Percentiles rank a stretch among this genome's conserved stretches.
phyloP scores from a whole-genome alignment of 2,329 filamentous ascomycete species.

The Fusarium albosuccineum region DNA sequence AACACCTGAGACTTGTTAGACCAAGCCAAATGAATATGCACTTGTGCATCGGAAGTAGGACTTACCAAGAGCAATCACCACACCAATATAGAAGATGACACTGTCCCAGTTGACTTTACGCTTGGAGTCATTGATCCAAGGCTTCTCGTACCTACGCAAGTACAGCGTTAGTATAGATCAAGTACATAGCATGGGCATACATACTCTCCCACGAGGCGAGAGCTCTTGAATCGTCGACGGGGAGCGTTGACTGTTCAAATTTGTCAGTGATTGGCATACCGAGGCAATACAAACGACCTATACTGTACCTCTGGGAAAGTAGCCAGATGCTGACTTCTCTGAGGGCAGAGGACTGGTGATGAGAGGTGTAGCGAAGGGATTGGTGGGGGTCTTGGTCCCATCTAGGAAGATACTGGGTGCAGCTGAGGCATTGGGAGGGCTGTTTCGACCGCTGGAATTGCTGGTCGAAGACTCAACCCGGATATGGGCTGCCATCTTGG shows the following conservation, averaged over 20 bases:
- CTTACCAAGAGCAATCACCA: constrained; percentile 39
- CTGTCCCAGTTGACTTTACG: constrained; percentile 43
- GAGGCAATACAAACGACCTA: neutral
- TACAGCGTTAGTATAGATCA: no score
- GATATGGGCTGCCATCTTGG: no score
- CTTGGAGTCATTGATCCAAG: constrained; percentile 40
- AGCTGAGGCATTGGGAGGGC: no score
- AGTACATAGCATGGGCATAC: neutral
- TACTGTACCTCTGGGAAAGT: no score
- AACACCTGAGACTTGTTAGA: constrained; percentile 17
- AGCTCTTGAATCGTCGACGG: constrained; percentile 50
- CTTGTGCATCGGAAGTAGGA: rapidly evolving
- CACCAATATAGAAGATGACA: constrained; percentile 43
- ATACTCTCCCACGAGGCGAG: constrained; percentile 39
- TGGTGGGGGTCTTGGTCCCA: no score
- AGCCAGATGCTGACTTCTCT: no score
- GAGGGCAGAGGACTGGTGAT: no score
- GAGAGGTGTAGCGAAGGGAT: no score
- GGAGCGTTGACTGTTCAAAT: neutral
- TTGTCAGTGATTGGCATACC: neutral
- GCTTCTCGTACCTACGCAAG: constrained; percentile 26
- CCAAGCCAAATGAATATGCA: rapidly evolving
- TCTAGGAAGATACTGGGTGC: no score
- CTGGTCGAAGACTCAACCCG: no score
- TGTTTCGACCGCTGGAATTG: no score